Base-by-base conservation (phyloP, 169 alveolate genomes). In the Plasmodium knowlesi region DNA sequence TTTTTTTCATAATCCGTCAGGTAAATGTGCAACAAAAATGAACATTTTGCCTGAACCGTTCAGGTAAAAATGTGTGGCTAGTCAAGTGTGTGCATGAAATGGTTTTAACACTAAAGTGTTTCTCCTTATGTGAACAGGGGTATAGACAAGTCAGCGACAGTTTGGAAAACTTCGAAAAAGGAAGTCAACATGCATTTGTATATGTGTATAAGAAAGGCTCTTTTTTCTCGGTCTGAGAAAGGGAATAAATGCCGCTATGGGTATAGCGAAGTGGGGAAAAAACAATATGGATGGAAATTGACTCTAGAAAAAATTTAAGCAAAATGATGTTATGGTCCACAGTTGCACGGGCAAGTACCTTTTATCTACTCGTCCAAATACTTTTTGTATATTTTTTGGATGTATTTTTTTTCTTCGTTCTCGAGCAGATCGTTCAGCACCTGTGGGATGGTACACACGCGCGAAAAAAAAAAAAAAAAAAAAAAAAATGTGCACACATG, bases 401-500 rank as follows among this genome's bases (percentile, higher is more conserved):
- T 74, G 50, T 86, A 86, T 14, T 76, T 22, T 41, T 86, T 86
- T 86, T 86, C 93, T 86, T 86, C 93, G 43, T 39, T 86, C 34
- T 86, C 93, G 74, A 86, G 39, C 25, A 86, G 57, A 12, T 86
- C 93, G 50, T 74, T 86, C 71, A 86, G 70, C 80, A 86, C 93
- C 93, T 86, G 54, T 16, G 25, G 46, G 81, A 70, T 16, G 37
- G 57, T 37, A 22, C 39, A 78, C 78, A 32, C 19, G 57, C 37
- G 43, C 5, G 53, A 34, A 22, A 50, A 22, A 81, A 37, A 12
- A 22, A 30, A 73, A 32, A 37, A 32, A 37, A 73, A 30, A 12
- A 9, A 73, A 32, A 37, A 32, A 37, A 73, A 30, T 1, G 2
- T n/a, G 10, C 5, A 5, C 53, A 72, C 50, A 43, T 43, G 53